Evolutionary conservation across 1,284 basidiomycete genomes (phyloP).

Genomic region (Ustilago hordei): DNA sequence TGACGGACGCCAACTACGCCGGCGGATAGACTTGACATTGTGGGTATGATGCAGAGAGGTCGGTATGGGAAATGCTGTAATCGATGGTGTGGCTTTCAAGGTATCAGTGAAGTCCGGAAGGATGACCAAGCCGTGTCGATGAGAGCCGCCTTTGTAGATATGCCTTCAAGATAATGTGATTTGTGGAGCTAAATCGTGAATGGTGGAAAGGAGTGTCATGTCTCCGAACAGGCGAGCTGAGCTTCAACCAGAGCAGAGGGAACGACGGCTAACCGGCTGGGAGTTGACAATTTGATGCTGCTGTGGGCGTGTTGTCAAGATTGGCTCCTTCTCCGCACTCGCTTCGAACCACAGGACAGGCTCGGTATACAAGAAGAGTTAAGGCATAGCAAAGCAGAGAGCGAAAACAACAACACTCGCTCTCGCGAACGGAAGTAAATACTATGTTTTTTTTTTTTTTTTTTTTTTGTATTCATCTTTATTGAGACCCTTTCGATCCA

Average conservation of each 20-base stretch:
- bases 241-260: slow-evolving; percentile 1
- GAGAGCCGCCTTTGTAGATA: neutral
- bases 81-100: neutral
- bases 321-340: neutral
- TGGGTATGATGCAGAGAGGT: neutral
- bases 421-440: neutral
- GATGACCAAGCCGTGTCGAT: neutral
- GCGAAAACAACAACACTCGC: neutral
- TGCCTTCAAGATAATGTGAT: neutral
- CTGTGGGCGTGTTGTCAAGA: slow-evolving; percentile 10
- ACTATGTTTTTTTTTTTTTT: neutral
- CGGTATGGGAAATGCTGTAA: neutral
- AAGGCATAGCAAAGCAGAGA: neutral
- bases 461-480: neutral
- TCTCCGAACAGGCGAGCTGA: slow-evolving; percentile 6
- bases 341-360: slow-evolving; percentile 2
- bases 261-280: neutral
- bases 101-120: too few relatives aligned
- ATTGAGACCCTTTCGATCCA: neutral
- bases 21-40: slow-evolving; percentile 35
- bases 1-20: slow-evolving; percentile 44
- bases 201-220: slow-evolving; percentile 2
- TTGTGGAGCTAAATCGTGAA: neutral
- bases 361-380: neutral
- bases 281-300: neutral